Percentiles rank a stretch among this genome's conserved stretches.
Conservation (phyloP, 768 basidiomycete species). For the Mycena vulgaris region DNA sequence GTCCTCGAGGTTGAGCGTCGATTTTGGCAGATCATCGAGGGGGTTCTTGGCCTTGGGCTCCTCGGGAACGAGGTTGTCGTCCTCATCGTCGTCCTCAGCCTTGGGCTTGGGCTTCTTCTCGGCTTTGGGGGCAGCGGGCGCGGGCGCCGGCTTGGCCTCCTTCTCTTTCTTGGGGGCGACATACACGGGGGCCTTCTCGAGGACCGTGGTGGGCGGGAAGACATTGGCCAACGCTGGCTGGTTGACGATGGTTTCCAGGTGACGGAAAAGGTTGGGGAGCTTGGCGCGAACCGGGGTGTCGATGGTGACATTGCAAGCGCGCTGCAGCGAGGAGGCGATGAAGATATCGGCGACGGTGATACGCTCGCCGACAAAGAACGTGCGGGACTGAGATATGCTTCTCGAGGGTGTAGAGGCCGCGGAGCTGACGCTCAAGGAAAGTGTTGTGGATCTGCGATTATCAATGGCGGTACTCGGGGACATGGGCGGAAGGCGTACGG, state of each 20-base stretch:
- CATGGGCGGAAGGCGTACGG: slow-evolving; percentile 62
- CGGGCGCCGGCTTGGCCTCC: slow-evolving; percentile 58
- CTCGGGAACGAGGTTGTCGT: slow-evolving; percentile 82
- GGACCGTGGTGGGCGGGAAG: slow-evolving; percentile 72
- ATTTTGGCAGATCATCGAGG: slow-evolving; percentile 91
- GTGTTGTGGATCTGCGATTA: slow-evolving; percentile 69
- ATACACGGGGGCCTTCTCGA: slow-evolving; percentile 81
- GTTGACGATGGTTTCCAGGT: slow-evolving; percentile 89
- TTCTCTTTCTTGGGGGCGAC: slow-evolving; percentile 84
- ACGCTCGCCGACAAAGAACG: slow-evolving; percentile 94
- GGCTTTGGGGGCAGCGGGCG: slow-evolving; percentile 71
- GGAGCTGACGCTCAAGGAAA: slow-evolving; percentile 67
- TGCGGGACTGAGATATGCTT: slow-evolving; percentile 80
- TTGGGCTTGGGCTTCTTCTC: slow-evolving; percentile 77
- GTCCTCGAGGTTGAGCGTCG: slow-evolving; percentile 91
- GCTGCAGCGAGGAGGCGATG: slow-evolving; percentile 72
- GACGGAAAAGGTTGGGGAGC: slow-evolving; percentile 85
- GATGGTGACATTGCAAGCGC: slow-evolving; percentile 68
- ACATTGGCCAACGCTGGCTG: slow-evolving; percentile 82
- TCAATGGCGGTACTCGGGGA: background rate
- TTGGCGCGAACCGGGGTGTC: slow-evolving; percentile 78
- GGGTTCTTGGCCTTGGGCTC: slow-evolving; percentile 97
- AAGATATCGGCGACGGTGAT: slow-evolving; percentile 93
- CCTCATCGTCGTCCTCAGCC: slow-evolving; percentile 72
- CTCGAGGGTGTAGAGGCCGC: slow-evolving; percentile 79